Percentiles rank a stretch among this genome's conserved stretches.
phyloP scores from a whole-genome alignment of 768 basidiomycete genomes.

The Hericium erinaceus region DNA sequence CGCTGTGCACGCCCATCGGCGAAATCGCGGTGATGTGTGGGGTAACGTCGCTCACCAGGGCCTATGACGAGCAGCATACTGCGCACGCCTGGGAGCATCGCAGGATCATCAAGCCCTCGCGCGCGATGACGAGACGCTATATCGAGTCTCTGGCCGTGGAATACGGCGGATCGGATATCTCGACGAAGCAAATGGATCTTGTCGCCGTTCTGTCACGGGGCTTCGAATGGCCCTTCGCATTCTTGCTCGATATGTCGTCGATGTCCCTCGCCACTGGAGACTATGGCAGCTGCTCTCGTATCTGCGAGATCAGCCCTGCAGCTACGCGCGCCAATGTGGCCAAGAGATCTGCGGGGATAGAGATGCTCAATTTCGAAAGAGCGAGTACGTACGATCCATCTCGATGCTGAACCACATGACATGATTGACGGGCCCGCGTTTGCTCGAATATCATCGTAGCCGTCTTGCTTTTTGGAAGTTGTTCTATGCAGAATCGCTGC shows the following conservation, averaged over 20 bases:
- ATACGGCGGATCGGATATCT: background rate
- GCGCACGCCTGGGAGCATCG: background rate
- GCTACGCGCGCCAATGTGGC: background rate
- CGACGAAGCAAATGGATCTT: background rate
- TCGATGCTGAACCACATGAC: too few species aligned
- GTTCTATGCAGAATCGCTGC: too few species aligned
- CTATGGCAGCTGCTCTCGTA: background rate
- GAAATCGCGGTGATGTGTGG: conserved; percentile 1
- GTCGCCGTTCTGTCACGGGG: background rate
- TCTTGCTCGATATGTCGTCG: background rate
- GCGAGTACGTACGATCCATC: too few species aligned
- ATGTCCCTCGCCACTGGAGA: background rate
- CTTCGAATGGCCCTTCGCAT: background rate
- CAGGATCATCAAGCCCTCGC: background rate
- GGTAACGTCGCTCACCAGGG: background rate
- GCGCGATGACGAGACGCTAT: background rate
- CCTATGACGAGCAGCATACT: background rate
- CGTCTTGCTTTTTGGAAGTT: too few species aligned
- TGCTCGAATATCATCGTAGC: too few species aligned
- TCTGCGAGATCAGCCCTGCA: background rate
- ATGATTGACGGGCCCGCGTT: too few species aligned
- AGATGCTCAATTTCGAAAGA: too few species aligned
- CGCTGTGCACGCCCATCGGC: background rate
- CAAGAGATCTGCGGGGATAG: background rate
- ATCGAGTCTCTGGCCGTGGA: background rate